Evolutionary conservation across 108 stramenopile genomes (phyloP).

Genomic region (Cyclotella sp.): DNA sequence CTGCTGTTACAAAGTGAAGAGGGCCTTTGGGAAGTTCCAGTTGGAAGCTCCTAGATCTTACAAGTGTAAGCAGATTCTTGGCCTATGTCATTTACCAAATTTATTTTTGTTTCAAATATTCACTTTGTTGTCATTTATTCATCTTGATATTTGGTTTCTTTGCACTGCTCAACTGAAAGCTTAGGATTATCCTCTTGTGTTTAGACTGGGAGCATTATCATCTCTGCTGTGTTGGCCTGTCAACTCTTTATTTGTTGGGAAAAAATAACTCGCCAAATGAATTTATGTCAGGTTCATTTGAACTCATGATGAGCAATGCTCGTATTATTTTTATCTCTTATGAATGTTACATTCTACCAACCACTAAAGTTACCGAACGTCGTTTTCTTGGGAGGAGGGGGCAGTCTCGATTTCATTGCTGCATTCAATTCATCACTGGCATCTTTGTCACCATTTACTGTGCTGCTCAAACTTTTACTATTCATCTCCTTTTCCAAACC

Average conservation of each 20-base stretch:
- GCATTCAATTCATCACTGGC: conserved; percentile 14
- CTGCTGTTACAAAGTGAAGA: too few species aligned
- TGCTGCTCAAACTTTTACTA: conserved; percentile 19
- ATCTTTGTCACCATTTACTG: not conserved
- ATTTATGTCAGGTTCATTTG: too few species aligned
- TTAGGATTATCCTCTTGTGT: too few species aligned
- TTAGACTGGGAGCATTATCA: not conserved
- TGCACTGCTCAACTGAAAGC: too few species aligned
- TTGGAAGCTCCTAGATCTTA: too few species aligned
- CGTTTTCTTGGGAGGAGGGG: conserved; percentile 64
- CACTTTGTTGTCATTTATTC: too few species aligned
- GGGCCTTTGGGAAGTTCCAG: too few species aligned
- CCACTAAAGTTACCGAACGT: conserved; percentile 83
- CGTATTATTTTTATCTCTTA: not conserved
- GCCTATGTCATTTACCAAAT: too few species aligned
- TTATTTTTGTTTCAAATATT: too few species aligned
- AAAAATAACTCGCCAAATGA: not conserved
- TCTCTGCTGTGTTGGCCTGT: not conserved
- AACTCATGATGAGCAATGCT: not conserved
- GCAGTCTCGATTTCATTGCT: conserved; percentile 39
- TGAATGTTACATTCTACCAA: conserved; percentile 47
- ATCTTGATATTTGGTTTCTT: too few species aligned
- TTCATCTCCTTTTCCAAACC: conserved; percentile 20
- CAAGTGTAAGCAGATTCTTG: too few species aligned
- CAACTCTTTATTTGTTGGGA: not conserved